Percentiles rank a stretch among this genome's conserved stretches.
Conservation (phyloP, 108 stramenopile species). For the Parmales sp. region DNA sequence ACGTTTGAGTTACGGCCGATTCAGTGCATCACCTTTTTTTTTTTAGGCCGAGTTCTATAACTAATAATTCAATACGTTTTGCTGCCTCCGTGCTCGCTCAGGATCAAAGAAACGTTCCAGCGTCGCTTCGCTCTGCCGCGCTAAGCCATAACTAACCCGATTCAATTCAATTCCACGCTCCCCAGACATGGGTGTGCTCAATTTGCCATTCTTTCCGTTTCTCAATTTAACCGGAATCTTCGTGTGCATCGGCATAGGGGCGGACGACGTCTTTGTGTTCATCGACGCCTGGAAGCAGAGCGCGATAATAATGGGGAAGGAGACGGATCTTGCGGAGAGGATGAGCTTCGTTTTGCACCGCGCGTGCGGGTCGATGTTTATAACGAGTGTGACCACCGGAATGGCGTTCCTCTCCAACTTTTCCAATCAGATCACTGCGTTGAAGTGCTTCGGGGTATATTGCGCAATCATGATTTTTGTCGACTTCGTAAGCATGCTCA, state of each 20-base stretch:
- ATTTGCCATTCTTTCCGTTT: conserved; percentile 14
- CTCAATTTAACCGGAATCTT: conserved; percentile 11
- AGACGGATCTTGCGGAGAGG: not conserved
- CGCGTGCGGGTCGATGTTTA: conserved; percentile 6
- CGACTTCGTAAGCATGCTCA: conserved; percentile 12
- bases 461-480: not conserved
- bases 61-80: too few relatives aligned
- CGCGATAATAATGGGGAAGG: not conserved
- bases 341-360: not conserved
- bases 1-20: too few relatives aligned
- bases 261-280: conserved; percentile 18
- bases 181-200: conserved; percentile 16
- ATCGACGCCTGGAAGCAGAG: conserved; percentile 17
- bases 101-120: too few relatives aligned
- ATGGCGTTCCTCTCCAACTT: conserved; percentile 1
- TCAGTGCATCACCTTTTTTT: too few relatives aligned
- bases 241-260: conserved; percentile 13
- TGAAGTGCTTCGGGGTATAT: conserved; percentile 15
- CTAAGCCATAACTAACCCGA: too few relatives aligned
- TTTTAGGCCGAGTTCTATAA: too few relatives aligned
- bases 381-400: conserved; percentile 5
- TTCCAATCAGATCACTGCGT: not conserved
- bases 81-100: too few relatives aligned
- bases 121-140: too few relatives aligned
- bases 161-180: too few relatives aligned